Conservation (phyloP, 306 rosid genomes). For the Morella rubra region DNA sequence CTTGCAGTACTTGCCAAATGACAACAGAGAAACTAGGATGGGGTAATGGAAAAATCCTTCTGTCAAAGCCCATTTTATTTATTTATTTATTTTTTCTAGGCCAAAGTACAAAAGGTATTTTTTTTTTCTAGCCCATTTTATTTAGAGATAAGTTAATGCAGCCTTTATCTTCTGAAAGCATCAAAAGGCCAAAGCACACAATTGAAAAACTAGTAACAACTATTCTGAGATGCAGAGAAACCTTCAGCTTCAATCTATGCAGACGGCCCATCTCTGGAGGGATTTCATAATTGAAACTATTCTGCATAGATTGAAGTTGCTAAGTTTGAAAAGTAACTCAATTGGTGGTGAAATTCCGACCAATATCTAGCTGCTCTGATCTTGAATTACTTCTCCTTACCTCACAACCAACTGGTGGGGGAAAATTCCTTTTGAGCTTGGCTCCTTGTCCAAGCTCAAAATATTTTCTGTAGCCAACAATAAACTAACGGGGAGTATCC, state of each 20-base stretch:
- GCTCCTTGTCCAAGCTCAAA: background rate
- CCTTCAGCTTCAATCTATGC: background rate
- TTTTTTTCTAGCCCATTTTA: too few species aligned
- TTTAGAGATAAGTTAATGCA: too few species aligned
- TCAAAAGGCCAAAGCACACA: too few species aligned
- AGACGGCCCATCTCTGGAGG: background rate
- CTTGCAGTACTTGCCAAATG: too few species aligned
- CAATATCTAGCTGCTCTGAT: background rate
- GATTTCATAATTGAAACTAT: background rate
- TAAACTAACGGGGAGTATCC: background rate
- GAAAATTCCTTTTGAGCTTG: background rate
- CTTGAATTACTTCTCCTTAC: accelerated
- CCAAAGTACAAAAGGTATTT: too few species aligned
- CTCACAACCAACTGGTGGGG: background rate
- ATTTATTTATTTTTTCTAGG: too few species aligned
- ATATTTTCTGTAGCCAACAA: background rate
- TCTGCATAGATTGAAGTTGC: background rate
- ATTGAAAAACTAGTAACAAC: too few species aligned
- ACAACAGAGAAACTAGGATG: too few species aligned
- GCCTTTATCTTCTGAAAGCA: too few species aligned
- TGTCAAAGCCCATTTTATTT: too few species aligned
- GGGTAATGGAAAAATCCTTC: too few species aligned
- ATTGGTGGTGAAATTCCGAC: background rate
- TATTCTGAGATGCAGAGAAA: too few species aligned
- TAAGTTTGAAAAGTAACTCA: background rate